Conservation (phyloP, 495 filamentous ascomycete species). For the Penicillium fimorum region DNA sequence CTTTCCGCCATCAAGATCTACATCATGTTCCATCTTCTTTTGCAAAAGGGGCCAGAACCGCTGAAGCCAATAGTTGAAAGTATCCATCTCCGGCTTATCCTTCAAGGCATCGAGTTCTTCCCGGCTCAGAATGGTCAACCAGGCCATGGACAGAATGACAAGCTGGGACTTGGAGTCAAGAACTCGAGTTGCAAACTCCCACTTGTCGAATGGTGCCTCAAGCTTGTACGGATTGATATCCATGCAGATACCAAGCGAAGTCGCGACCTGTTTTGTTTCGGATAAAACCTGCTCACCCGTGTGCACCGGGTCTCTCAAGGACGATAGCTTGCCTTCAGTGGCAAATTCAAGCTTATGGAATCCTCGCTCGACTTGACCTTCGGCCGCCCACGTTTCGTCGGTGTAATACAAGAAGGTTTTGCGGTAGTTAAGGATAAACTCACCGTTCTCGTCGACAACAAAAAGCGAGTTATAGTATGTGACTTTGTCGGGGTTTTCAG, state of each 20-base stretch:
- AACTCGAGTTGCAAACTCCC: conserved; percentile 82
- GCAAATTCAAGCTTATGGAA: conserved; percentile 38
- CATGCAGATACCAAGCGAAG: conserved; percentile 88
- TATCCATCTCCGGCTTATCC: conserved; percentile 71
- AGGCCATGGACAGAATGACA: conserved; percentile 85
- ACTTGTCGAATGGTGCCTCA: conserved; percentile 70
- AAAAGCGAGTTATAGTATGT: conserved; percentile 79
- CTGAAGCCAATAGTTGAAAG: conserved; percentile 87
- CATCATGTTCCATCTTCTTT: conserved; percentile 40
- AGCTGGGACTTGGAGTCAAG: conserved; percentile 64
- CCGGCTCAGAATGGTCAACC: conserved; percentile 61
- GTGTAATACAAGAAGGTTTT: conserved; percentile 90
- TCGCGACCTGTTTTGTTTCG: conserved; percentile 39
- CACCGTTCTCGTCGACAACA: conserved; percentile 69
- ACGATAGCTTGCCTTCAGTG: background rate
- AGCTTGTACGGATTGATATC: conserved; percentile 71
- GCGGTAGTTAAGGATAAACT: conserved; percentile 77
- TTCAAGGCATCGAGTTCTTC: conserved; percentile 45
- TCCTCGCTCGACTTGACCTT: conserved; percentile 62
- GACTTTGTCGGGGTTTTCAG: conserved; percentile 23
- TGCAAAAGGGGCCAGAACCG: conserved; percentile 72
- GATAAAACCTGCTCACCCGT: background rate
- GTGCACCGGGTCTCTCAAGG: background rate
- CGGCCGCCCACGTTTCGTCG: conserved; percentile 86
- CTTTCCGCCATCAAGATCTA: conserved; percentile 25